Evolutionary conservation across 2,329 filamentous ascomycete genomes (phyloP).

Genomic region (Scytalidium sp.): DNA sequence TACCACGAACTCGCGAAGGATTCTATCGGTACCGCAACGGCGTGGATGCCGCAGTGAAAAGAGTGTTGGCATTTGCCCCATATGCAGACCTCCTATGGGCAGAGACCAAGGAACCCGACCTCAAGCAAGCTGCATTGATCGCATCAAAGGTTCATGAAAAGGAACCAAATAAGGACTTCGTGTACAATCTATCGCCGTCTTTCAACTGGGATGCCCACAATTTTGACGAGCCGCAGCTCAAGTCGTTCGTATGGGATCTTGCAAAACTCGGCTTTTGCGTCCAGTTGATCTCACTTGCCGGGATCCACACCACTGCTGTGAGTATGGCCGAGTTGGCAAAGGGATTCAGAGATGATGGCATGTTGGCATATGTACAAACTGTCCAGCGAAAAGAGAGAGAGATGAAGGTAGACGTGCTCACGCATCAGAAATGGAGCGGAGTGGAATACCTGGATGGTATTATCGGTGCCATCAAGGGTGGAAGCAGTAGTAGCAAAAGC

Average conservation of each 20-base stretch:
- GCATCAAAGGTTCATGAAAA: slow-evolving; percentile 69
- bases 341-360: slow-evolving; percentile 84
- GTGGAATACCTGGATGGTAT: slow-evolving; percentile 83
- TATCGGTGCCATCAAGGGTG: slow-evolving; percentile 84
- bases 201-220: slow-evolving; percentile 99
- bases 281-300: slow-evolving; percentile 65
- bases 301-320: slow-evolving; percentile 64
- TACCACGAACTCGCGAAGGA: slow-evolving; percentile 88
- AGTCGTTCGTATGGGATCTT: slow-evolving; percentile 94
- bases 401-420: slow-evolving; percentile 40
- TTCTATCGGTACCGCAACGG: slow-evolving; percentile 89
- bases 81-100: slow-evolving; percentile 97
- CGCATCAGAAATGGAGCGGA: slow-evolving; percentile 51
- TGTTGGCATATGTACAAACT: slow-evolving; percentile 95
- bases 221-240: slow-evolving; percentile 77
- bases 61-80: slow-evolving; percentile 85
- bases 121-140: slow-evolving; percentile 72
- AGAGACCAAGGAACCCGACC: slow-evolving; percentile 86
- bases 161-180: slow-evolving; percentile 79
- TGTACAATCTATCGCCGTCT: slow-evolving; percentile 93
- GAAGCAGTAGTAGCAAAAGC: slow-evolving; percentile 82
- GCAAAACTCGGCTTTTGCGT: slow-evolving; percentile 79
- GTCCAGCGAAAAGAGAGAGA: slow-evolving; percentile 91
- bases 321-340: slow-evolving; percentile 73
- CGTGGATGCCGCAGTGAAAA: slow-evolving; percentile 84